Base-by-base conservation (phyloP, 1,284 basidiomycete species). In the Peniophora sp. region DNA sequence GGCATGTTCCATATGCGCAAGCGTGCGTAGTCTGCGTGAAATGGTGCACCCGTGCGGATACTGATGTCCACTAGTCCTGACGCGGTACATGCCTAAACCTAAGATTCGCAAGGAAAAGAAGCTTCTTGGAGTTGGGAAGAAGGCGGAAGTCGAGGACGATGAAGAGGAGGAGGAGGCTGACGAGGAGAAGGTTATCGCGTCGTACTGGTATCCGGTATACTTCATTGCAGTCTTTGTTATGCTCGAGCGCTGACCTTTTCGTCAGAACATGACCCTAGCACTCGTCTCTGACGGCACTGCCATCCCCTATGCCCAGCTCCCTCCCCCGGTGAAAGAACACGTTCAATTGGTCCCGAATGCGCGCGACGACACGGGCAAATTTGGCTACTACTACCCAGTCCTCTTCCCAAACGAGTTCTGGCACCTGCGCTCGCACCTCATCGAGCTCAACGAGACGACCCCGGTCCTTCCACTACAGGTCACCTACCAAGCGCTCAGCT, bases 331-430 rank as follows among this genome's bases (percentile, higher is more conserved):
- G 6, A 59, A 63, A 12, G 78, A 83, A 64, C 78, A 86, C 62
- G 61, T 90, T 23, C 66, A 81, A 53, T 65, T 85, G 32, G 66
- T 87, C 45, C 75, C 78, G 0, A 71, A 70, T 20, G 63, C 74
- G 49, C 77, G 83, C 34, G 85, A 89, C 56, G 65, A 74, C 34
- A 79, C 78, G 23, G 85, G 81, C 11, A 74, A 73, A 6, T 75
- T 74, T 57, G 80, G 77, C 8, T 82, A 74, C 59, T 93, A 95
- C 73, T 87, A 83, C 60, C 96, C 96, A 1, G 85, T 94, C 55
- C 64, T 97, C 44, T 98, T 90, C 69, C 82, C 92, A 6, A 98
- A 98, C 64, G 93, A 97, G 64, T 98, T 98, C 68, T 98, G 94
- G 93, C 75, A 85, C 56, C 75, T 94, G 14, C 82, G 83, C 45